Base-by-base conservation (phyloP, 108 stramenopile genomes). In the Fragilaria crotonensis region DNA sequence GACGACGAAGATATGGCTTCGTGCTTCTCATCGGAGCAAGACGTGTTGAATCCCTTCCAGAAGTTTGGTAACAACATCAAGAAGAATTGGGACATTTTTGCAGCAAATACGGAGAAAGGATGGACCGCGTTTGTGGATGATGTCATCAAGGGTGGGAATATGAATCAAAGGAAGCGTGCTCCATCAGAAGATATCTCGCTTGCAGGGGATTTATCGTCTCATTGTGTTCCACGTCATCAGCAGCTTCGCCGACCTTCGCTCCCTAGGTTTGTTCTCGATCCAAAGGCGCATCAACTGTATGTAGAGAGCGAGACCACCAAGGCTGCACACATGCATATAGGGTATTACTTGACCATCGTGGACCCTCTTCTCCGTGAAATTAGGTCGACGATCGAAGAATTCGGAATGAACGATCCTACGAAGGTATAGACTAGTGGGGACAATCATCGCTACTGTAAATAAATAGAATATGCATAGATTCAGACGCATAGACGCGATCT, bases 401-500 rank as follows among this genome's bases (percentile, higher is more conserved):
- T 86, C 33, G 80, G 80, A 48, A 81, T 80, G 79, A 72, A 86
- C 48, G 84, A 86, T 63, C 84, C 79, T n/a, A 53, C 76, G 4
- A 66, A 67, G 55, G 84, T 81, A 9, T 85, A 61, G 22, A 4
- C n/a, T n/a, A n/a, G n/a, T n/a, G n/a, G n/a, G n/a, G n/a, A n/a
- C n/a, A n/a, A n/a, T n/a, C n/a, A n/a, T n/a, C n/a, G n/a, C n/a
- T n/a, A n/a, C n/a, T n/a, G n/a, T n/a, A n/a, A n/a, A n/a, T n/a
- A n/a, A n/a, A n/a, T n/a, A n/a, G n/a, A n/a, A n/a, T n/a, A n/a
- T n/a, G n/a, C n/a, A n/a, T n/a, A n/a, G n/a, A n/a, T n/a, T n/a
- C n/a, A n/a, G n/a, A n/a, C n/a, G 62, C 0, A 26, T 11, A 21
- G 4, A 30, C 25, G 25, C 18, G n/a, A n/a, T n/a, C n/a, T n/a